A percentile compares a stretch with the other conserved stretches of the same genome.
These are phyloP conservation scores for Pelargonium fulgidum DNA, from an alignment of 441 rosid species.

Conservation along the genomic window DNA sequence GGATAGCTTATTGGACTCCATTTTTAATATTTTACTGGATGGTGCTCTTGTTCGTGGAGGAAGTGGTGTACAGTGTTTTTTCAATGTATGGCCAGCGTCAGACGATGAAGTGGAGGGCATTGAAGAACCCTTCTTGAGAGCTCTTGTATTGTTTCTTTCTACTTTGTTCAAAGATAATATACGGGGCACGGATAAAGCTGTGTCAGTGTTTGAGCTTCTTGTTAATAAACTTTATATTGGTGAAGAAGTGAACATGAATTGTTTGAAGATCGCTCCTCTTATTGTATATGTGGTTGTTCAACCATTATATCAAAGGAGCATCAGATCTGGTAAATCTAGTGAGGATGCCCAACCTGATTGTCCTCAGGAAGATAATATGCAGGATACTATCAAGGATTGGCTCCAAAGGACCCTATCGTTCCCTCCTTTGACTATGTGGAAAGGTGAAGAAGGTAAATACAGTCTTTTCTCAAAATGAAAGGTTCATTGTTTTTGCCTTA, in stretches of 20 bases:
- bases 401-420: constrained; percentile 53
- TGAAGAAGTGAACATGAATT: constrained; percentile 54
- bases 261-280: constrained; percentile 69
- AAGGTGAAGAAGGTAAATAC: constrained; percentile 51
- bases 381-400: constrained; percentile 56
- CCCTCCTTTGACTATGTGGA: constrained; percentile 68
- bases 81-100: constrained; percentile 38
- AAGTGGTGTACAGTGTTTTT: constrained; percentile 28
- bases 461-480: not conserved
- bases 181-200: constrained; percentile 69
- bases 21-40: constrained; percentile 66
- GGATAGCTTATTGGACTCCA: constrained; percentile 50
- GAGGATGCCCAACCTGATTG: constrained; percentile 24
- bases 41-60: constrained; percentile 75
- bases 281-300: constrained; percentile 46
- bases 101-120: constrained; percentile 44
- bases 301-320: constrained; percentile 37
- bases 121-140: constrained; percentile 74
- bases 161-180: constrained; percentile 56
- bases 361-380: constrained; percentile 35
- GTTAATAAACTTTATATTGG: constrained; percentile 68
- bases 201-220: constrained; percentile 46
- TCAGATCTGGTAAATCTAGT: constrained; percentile 26
- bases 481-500: not conserved
- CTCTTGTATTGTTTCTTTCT: constrained; percentile 57